Base-by-base conservation (phyloP, 805 yeast species). In the Nakazawaea laoshanensis region DNA sequence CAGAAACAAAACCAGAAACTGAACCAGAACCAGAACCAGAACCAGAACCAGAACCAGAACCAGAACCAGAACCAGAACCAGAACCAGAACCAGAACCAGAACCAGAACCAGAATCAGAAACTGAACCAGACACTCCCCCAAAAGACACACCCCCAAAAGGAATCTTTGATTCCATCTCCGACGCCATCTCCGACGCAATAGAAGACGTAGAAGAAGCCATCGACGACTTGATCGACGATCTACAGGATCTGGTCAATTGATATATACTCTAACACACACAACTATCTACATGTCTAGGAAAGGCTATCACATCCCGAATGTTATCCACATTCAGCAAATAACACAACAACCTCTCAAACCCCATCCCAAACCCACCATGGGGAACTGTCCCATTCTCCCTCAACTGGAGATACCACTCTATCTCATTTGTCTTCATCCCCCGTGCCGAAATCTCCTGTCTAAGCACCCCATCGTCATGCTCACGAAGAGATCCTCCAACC, bases 281-380 rank as follows among this genome's bases (percentile, higher is more conserved):
- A 37, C 59, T 67, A 12, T 65, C 57, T 15, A 76, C 78, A 30
- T 80, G 73, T 43, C 98, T 63, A 2, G 95, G 88, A 51, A 89
- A 88, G 2, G 95, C 85, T 15, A 84, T 77, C 7, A 83, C 82
- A 46, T 92, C 99, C 44, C 83, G 69, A 27, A 92, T 74, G 49
- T 88, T 92, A 19, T 79, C 88, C 13, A 79, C 63, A 3, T 77
- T 86, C 6, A 77, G 66, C 35, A 87, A 57, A 43, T 78, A 88
- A 35, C 81, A 74, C 11, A 92, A 53, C 19, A 92, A 57, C 39
- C 99, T 63, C 53, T 92, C 98, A 44, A 88, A 74, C 0, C 99
- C 99, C 64, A 92, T 62, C 0, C 99, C 99, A 56, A 81, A 92
- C 0, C 99, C 99, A 30, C 98, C 98, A 51, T 89, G 97, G 0